phyloP scores from a whole-genome alignment of 1,139 yeast species.

The Debaryomycetaceae sp. region DNA sequence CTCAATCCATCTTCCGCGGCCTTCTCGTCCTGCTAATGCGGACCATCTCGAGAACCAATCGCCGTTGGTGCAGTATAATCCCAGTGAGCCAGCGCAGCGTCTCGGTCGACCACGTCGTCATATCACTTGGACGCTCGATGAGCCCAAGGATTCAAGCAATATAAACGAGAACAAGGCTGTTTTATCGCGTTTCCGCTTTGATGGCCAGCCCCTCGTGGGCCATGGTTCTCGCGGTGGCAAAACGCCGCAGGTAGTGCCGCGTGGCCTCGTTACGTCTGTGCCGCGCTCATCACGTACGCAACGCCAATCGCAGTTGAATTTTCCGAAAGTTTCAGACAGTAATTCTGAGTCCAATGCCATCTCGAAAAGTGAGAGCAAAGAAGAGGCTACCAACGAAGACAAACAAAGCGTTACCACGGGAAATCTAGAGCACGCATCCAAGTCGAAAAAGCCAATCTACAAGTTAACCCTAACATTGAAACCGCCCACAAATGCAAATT shows the following conservation, averaged over 20 bases:
- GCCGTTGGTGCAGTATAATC: constrained; percentile 26
- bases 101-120: constrained; percentile 29
- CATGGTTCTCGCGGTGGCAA: constrained; percentile 38
- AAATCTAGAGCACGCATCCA: not conserved
- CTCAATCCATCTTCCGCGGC: too few relatives aligned
- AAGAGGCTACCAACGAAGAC: not conserved
- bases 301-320: constrained; percentile 12
- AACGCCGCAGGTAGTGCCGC: constrained; percentile 11
- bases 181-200: constrained; percentile 26
- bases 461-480: not conserved
- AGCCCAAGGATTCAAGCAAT: constrained; percentile 17
- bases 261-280: constrained; percentile 19
- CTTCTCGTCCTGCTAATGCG: not conserved
- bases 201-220: constrained; percentile 28
- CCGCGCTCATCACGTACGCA: constrained; percentile 10
- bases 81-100: constrained; percentile 19
- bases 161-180: constrained; percentile 23
- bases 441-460: not conserved
- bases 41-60: constrained; percentile 4
- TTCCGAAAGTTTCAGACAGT: too few relatives aligned
- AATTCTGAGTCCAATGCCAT: not conserved
- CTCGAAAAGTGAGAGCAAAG: not conserved
- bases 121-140: constrained; percentile 9
- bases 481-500: not conserved
- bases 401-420: not conserved